These are phyloP conservation scores for Rhododendron simsii DNA, from an alignment of 148 eudicot species.

Conservation along the genomic window DNA sequence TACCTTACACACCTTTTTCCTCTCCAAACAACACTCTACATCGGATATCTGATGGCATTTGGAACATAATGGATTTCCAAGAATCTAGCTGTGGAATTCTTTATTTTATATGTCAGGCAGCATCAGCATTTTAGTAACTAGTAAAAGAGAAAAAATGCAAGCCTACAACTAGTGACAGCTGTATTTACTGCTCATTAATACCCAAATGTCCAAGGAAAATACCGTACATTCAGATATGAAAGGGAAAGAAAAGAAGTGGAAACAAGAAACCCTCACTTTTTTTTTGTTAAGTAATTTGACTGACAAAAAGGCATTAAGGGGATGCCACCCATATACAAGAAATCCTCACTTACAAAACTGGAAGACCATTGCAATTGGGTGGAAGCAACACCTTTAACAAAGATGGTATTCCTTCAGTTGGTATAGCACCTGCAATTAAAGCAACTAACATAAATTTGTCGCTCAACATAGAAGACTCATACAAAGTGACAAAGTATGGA, in stretches of 20 bases:
- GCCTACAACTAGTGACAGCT: background rate
- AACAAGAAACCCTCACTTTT: constrained; percentile 19
- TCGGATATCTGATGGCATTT: background rate
- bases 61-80: background rate
- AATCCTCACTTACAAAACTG: constrained; percentile 63
- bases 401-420: constrained; percentile 95
- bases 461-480: background rate
- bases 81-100: background rate
- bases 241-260: background rate
- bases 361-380: constrained; percentile 73
- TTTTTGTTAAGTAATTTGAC: background rate
- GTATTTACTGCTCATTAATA: background rate
- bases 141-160: background rate
- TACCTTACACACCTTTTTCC: no score
- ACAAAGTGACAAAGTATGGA: background rate
- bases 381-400: constrained; percentile 83
- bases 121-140: background rate
- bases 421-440: constrained; percentile 68
- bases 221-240: background rate
- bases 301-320: background rate
- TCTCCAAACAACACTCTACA: background rate
- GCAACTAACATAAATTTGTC: constrained; percentile 1
- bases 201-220: background rate
- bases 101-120: background rate
- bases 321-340: background rate